Evolutionary conservation across 345 rosid genomes (phyloP).

Genomic region (Erysimum cheiranthoides): DNA sequence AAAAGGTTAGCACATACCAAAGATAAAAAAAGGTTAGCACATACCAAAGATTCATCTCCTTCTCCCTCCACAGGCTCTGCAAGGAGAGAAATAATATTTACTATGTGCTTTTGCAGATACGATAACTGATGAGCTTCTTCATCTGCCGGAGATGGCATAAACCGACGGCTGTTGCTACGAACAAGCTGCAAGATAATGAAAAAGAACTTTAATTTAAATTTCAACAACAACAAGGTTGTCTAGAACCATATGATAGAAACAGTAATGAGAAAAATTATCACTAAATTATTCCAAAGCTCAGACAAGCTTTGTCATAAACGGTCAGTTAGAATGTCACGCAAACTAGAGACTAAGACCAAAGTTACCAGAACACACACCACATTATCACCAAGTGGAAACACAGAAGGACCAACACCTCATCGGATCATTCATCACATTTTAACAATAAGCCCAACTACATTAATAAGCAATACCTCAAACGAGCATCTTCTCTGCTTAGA

Average conservation of each 20-base stretch:
- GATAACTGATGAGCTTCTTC: conserved; percentile 98
- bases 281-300: conserved; percentile 1
- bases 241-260: conserved; percentile 1
- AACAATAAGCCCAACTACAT: background rate
- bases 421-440: background rate
- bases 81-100: conserved; percentile 82
- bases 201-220: conserved; percentile 16
- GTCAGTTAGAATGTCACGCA: background rate
- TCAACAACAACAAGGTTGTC: conserved; percentile 19
- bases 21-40: conserved; percentile 50
- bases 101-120: conserved; percentile 91
- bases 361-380: conserved; percentile 3
- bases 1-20: conserved; percentile 63
- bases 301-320: background rate
- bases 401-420: background rate
- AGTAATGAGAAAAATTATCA: background rate
- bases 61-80: conserved; percentile 85
- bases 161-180: conserved; percentile 92
- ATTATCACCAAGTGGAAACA: conserved; percentile 6
- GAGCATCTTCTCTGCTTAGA: background rate
- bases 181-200: conserved; percentile 72
- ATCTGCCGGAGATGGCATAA: conserved; percentile 91
- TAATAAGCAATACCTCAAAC: background rate
- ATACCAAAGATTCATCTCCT: conserved; percentile 83
- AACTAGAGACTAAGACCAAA: conserved; percentile 5